Evolutionary conservation across 2,329 filamentous ascomycete genomes (phyloP), one percentile per base, ranked within the genome.

Genomic region (Fusarium annulatum): DNA sequence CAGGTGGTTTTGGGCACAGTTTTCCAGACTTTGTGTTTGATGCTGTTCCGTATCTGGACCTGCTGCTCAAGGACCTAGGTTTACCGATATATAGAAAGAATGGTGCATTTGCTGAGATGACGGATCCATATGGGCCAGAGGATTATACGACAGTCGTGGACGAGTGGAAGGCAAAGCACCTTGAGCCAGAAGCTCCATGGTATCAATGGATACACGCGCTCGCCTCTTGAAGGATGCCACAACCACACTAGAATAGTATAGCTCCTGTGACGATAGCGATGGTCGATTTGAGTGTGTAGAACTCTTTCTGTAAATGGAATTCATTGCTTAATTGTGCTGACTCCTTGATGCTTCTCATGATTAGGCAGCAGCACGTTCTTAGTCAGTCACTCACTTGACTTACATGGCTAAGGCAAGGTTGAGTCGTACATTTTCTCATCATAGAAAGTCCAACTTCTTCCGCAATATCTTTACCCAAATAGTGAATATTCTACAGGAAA

Each of bases 21-120:
- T 85, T 87, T 65, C 91, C 91, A 0, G 92, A 94, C 79, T 91
- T 95, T 72, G 90, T 93, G 23, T 95, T 96, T 77, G 94, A 96
- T 80, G 88, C 88, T 0, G 79, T 96, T 61, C 92, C 92, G 8
- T 96, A 94, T 66, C 79, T 94, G 23, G 93, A 95, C 80, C 77
- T 91, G 77, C 79, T 96, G 77, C 79, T 93, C 67, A 82, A 83
- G 9, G 93, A 96, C 79, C 76, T 95, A 63, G 92, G 89, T 0
- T 80, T 95, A 61, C 82, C 86, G 23, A 83, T 83, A 19, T 84
- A 87, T 72, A 83, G 89, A 39, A 92, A 92, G 82, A 81, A 85
- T 15, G 85, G 88, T 1, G 84, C 81, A 76, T 76, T 86, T 58
- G 82, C 82, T 2, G 90, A 91, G 76, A 83, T 87, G 36, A 87